Evolutionary conservation across 148 eudicot genomes (phyloP), one percentile per base, ranked within the genome.

Genomic region (Salicornia ramosissima): DNA sequence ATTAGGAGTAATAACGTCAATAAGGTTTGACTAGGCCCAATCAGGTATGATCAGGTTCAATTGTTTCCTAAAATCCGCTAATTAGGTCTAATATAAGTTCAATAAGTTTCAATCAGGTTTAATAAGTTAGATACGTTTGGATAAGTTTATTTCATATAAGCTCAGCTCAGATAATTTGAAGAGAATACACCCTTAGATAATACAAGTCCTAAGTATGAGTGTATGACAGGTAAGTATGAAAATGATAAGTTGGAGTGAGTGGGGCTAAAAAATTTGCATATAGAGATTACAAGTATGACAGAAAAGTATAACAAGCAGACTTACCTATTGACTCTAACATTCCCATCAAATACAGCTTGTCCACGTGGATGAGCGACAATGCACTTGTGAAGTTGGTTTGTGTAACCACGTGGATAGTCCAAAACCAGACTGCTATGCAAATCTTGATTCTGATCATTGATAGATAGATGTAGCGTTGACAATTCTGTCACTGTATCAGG

Each of bases 331-430:
- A 93, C 98, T 77, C 82, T 78, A 42, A 93, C 79, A 64, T 93
- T 93, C 53, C 98, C 98, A 79, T 93, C 96, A 82, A 93, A 93
- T 19, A 93, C 92, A 56, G 89, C 96, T 67, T 93, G 96, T 56
- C 98, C 96, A 18, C 75, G 80, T 2, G 98, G 78, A 80, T 90
- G 96, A 69, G 90, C 95, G 36, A 88, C 94, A 75, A 93, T 93
- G 84, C 96, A 90, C 83, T 93, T 93, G 74, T 93, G 98, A 82
- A 93, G 90, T 74, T 93, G 98, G 71, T 81, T 80, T 46, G 96
- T 78, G 76, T 64, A 51, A 42, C 95, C 96, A 31, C 96, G 86
- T 63, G 98, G 98, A 76, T 93, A 92, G 74, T 93, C 92, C 78
- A 93, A 79, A 51, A 93, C 74, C 24, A 93, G 64, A 54, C 68